Percentiles rank a stretch among this genome's conserved stretches.
These are phyloP conservation scores for Hypoxylon rickii DNA, from an alignment of 495 filamentous ascomycete genomes.

Conservation along the genomic window DNA sequence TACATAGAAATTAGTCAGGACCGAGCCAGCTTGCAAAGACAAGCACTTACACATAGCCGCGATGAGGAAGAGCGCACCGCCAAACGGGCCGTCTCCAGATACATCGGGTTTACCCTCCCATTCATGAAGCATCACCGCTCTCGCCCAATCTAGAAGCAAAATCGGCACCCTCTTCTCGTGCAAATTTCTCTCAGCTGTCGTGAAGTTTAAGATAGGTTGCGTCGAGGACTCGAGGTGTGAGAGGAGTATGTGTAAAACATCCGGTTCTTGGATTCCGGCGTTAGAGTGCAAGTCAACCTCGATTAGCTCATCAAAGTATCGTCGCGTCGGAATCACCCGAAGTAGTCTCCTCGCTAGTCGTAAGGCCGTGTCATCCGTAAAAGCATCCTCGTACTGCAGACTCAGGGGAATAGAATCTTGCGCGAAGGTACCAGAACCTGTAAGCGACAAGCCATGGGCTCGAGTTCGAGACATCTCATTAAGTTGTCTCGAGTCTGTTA, in stretches of 20 bases:
- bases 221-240: constrained; percentile 53
- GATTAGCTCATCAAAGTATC: constrained; percentile 51
- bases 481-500: constrained; percentile 46
- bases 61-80: constrained; percentile 75
- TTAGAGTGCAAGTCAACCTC: constrained; percentile 37
- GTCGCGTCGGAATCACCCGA: constrained; percentile 53
- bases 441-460: constrained; percentile 48
- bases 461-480: constrained; percentile 58
- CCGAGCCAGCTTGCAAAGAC: not conserved
- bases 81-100: constrained; percentile 65
- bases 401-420: constrained; percentile 50
- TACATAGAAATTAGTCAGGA: constrained; percentile 32
- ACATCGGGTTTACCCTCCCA: constrained; percentile 79
- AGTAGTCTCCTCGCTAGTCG: constrained; percentile 56
- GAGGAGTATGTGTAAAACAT: constrained; percentile 52
- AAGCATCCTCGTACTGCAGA: constrained; percentile 60
- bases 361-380: constrained; percentile 55
- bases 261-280: constrained; percentile 38
- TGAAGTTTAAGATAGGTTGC: constrained; percentile 49
- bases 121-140: constrained; percentile 71
- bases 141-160: constrained; percentile 76
- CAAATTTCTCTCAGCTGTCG: constrained; percentile 48
- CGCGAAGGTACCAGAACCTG: constrained; percentile 41
- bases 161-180: constrained; percentile 59
- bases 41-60: constrained; percentile 67